A percentile compares a stretch with the other conserved stretches of the same genome.
phyloP scores from a whole-genome alignment of 2,329 filamentous ascomycete species.

The Trichoderma atroviride region DNA sequence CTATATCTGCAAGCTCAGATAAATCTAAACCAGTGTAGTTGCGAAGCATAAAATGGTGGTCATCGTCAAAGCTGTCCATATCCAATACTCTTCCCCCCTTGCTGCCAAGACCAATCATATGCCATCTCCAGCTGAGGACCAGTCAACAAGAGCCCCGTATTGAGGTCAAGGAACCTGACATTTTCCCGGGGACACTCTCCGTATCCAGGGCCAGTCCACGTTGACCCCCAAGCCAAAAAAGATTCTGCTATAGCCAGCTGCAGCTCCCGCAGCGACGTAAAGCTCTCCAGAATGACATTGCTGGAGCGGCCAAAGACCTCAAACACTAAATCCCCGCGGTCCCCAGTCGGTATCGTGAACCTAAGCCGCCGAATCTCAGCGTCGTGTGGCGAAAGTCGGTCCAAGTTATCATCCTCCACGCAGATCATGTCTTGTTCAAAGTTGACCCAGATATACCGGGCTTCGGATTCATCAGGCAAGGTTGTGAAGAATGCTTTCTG shows the following conservation, averaged over 20 bases:
- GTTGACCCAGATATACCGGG: constrained; percentile 29
- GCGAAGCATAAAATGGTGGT: too few relatives aligned
- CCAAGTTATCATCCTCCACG: constrained; percentile 4
- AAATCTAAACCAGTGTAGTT: too few relatives aligned
- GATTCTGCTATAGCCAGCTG: constrained; percentile 24
- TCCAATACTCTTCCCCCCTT: too few relatives aligned
- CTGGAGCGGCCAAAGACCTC: not conserved
- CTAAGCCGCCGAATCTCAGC: constrained; percentile 28
- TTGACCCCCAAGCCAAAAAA: too few relatives aligned
- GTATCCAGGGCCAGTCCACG: too few relatives aligned
- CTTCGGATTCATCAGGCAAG: constrained; percentile 13
- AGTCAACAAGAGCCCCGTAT: too few relatives aligned
- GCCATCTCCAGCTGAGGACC: too few relatives aligned
- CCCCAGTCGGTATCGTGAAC: constrained; percentile 11
- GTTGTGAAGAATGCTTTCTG: constrained; percentile 23
- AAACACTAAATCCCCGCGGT: not conserved
- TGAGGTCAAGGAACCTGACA: too few relatives aligned
- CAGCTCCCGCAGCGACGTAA: constrained; percentile 26
- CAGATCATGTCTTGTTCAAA: constrained; percentile 30
- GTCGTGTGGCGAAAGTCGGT: constrained; percentile 13
- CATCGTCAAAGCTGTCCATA: too few relatives aligned
- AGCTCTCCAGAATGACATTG: not conserved
- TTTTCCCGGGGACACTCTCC: too few relatives aligned
- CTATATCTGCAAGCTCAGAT: too few relatives aligned
- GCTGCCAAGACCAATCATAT: too few relatives aligned